Evolutionary conservation across 331 rosid genomes (phyloP), one percentile per base, ranked within the genome.

Genomic region (Erythrophleum ivorense): DNA sequence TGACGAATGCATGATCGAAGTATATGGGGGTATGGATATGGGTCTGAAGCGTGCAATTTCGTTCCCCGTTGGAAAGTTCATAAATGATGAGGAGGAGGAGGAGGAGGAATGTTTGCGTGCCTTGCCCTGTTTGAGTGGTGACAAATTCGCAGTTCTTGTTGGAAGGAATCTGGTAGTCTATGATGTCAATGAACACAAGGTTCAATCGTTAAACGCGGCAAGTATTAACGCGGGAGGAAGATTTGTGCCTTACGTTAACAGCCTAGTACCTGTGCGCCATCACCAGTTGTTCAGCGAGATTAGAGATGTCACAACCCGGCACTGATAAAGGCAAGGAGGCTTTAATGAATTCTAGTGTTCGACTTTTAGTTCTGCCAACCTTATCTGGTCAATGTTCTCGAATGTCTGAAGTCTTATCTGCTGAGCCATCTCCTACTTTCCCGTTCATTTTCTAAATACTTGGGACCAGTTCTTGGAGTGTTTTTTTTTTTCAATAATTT

Each of bases 201-300:
- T 49, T 34, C 19, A 48, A 7, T 5, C 52, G 13, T 64, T 64
- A 16, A 3, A 48, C 16, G 0, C 8, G 9, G 4, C 10, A 1
- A 7, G 15, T 7, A 11, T 31, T 4, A n/a, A 19, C 65, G 57
- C 53, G 24, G 76, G 18, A 43, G 76, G 12, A 18, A 73, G 33
- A 62, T 86, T 43, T 80, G 45, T 86, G 33, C 85, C 88, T 9
- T 86, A 86, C 70, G 84, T 88, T 4, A 88, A 86, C 70, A 84
- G 78, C 76, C 80, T 88, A 10, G 85, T 48, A 7, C 75, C 80
- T 1, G 74, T 86, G 49, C 40, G 62, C 31, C 72, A 48, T 57
- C 76, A 52, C 41, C 43, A 46, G 0, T 13, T 72, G 71, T 62
- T 49, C 21, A 71, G 48, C 0, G 59, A 54, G 71, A 46, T 78